phyloP scores from a whole-genome alignment of 2,329 filamentous ascomycete species.

The Allantophomopsis cytisporea region DNA sequence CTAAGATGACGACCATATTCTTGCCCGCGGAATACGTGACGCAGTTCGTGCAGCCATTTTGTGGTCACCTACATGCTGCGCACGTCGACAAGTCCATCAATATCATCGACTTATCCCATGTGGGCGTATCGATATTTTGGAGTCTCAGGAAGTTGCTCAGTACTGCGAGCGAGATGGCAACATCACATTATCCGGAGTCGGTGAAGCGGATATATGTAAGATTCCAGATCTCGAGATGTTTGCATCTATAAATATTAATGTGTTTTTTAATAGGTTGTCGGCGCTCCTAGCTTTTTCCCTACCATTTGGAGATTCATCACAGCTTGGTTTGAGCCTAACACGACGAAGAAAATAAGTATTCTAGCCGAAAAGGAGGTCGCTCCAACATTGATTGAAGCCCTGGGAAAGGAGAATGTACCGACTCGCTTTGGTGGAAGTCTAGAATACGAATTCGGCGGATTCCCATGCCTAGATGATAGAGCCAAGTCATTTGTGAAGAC shows the following conservation, averaged over 20 bases:
- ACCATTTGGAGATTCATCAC: constrained; percentile 2
- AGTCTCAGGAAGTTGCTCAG: constrained; percentile 1
- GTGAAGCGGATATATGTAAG: constrained; percentile 2
- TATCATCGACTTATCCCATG: constrained; percentile 2
- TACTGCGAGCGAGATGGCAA: constrained; percentile 1
- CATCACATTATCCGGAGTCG: constrained; percentile 2
- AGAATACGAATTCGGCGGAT: constrained; percentile 1
- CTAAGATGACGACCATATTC: neutral
- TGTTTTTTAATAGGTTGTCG: constrained; percentile 1
- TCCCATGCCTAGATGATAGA: neutral
- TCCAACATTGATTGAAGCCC: neutral
- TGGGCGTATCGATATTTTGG: constrained; percentile 2
- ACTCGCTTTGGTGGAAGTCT: constrained; percentile 1
- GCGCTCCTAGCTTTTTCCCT: constrained; percentile 2
- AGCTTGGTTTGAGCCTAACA: constrained; percentile 1
- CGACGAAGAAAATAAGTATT: constrained; percentile 2
- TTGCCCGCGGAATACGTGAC: neutral
- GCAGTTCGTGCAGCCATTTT: constrained; percentile 2
- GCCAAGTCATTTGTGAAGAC: neutral
- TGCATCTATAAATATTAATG: neutral
- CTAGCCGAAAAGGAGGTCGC: constrained; percentile 1
- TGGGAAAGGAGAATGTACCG: constrained; percentile 1
- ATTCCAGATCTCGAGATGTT: neutral
- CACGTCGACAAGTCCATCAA: neutral
- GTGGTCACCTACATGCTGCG: neutral